Evolutionary conservation across 768 basidiomycete genomes (phyloP), one percentile per base, ranked within the genome.

Genomic region (Lentinula detonsa): DNA sequence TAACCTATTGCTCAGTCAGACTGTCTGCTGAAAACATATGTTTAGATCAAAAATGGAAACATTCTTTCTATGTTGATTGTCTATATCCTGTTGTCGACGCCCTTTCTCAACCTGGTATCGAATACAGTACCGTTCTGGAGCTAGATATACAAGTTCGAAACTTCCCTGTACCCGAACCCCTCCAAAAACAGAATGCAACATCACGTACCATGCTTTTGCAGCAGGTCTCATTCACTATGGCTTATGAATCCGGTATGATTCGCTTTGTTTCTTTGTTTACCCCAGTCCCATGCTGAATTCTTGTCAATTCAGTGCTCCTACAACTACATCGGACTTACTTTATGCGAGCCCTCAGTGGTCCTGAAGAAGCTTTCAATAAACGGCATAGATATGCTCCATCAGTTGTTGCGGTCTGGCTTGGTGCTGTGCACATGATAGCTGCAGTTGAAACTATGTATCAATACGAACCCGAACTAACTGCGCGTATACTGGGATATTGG

Each of bases 291-390:
- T 18, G 35, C 31, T 62, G 45, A 57, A 4, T 34, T 48, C 23
- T 37, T 7, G 50, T 58, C 45, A 49, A 23, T 59, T 40, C 37
- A 88, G 87, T 86, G 43, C 75, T 89, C 23, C 76, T 88, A 13
- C 86, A 87, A 66, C 71, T 88, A 35, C 87, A 90, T 69, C 75
- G 86, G 54, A 80, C 81, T n/a, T 87, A 79, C 72, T 88, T 88
- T 68, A 85, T 84, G 21, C 80, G 81, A 55, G 85, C 86, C 21
- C 73, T 88, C 40, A 84, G 80, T 61, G 75, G 77, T 5, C 81
- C 78, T 39, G 84, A 86, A 67, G 77, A 79, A 62, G 78, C 81
- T 1, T 85, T 88, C 69, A 84, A 86, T 60, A 76, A 83, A 61
- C 76, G 74, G 57, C 85, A 88, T 73, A 81, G 78, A 68, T 87